phyloP scores from a whole-genome alignment of 1,284 basidiomycete genomes.

The Sanghuangporus weigelae region DNA sequence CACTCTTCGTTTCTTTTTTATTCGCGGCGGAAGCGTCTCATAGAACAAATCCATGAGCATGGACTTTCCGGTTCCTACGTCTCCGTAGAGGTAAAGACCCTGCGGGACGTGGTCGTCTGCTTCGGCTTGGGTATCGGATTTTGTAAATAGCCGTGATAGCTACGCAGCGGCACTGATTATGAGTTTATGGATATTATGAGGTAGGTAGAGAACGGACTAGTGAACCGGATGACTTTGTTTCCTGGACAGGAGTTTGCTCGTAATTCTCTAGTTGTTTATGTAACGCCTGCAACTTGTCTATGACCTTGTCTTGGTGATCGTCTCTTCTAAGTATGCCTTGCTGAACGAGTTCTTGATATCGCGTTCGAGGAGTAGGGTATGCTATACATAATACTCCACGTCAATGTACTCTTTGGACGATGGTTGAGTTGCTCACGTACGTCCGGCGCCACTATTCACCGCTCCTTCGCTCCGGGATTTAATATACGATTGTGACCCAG shows the following conservation, averaged over 20 bases:
- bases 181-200: background rate
- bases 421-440: conserved; percentile 1
- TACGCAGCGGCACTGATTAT: conserved; percentile 24
- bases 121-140: conserved; percentile 29
- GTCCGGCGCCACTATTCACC: background rate
- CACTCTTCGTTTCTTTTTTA: conserved; percentile 78
- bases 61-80: conserved; percentile 95
- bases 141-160: conserved; percentile 64
- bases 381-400: background rate
- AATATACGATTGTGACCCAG: background rate
- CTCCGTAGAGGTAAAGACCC: conserved; percentile 95
- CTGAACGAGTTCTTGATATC: conserved; percentile 74
- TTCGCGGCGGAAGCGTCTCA: conserved; percentile 75
- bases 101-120: conserved; percentile 56
- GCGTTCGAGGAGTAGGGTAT: conserved; percentile 47
- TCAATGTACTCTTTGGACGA: background rate
- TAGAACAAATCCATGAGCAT: conserved; percentile 99
- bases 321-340: conserved; percentile 74
- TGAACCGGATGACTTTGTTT: conserved; percentile 35
- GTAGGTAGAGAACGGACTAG: conserved; percentile 33
- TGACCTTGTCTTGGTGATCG: conserved; percentile 80
- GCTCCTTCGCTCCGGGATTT: background rate
- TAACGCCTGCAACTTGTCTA: conserved; percentile 76
- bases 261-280: conserved; percentile 74
- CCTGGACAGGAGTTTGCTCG: conserved; percentile 59